Evolutionary conservation across 2,329 filamentous ascomycete genomes (phyloP).

Genomic region (Penicillium sp.): DNA sequence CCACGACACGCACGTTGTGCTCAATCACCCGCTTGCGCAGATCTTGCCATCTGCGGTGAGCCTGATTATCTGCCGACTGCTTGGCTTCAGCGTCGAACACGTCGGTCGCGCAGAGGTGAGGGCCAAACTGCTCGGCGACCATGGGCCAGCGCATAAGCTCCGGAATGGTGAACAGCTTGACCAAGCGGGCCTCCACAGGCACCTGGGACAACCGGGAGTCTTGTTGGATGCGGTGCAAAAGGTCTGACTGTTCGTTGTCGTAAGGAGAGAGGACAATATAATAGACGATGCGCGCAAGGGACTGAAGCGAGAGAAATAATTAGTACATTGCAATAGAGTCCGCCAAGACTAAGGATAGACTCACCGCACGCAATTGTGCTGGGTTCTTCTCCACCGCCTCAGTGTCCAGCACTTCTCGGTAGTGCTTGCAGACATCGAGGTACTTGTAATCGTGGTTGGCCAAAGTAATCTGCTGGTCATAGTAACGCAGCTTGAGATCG

Average conservation of each 20-base stretch:
- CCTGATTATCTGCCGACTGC: constrained; percentile 74
- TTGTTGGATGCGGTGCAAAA: constrained; percentile 87
- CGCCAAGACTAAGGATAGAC: constrained; percentile 33
- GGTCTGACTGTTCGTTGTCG: constrained; percentile 97
- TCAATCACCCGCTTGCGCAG: constrained; percentile 98
- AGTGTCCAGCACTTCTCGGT: constrained; percentile 93
- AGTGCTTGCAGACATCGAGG: constrained; percentile 96
- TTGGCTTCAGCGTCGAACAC: constrained; percentile 72
- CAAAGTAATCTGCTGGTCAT: constrained; percentile 93
- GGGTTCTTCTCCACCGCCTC: constrained; percentile 91
- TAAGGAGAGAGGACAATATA: constrained; percentile 95
- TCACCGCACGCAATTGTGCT: constrained; percentile 79
- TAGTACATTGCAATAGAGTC: not conserved
- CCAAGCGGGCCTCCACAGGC: constrained; percentile 76
- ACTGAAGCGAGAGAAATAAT: constrained; percentile 50
- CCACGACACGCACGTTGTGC: constrained; percentile 96
- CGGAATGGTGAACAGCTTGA: constrained; percentile 92
- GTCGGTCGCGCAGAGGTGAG: constrained; percentile 84
- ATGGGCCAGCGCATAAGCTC: constrained; percentile 99
- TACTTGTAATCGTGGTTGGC: constrained; percentile 98
- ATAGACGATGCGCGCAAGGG: constrained; percentile 93
- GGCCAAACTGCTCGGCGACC: constrained; percentile 83
- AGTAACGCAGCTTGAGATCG: constrained; percentile 92
- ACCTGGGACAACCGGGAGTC: constrained; percentile 81
- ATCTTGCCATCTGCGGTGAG: constrained; percentile 85